Conservation (phyloP, 2,329 filamentous ascomycete genomes). For the Arthrobotrys conoides region DNA sequence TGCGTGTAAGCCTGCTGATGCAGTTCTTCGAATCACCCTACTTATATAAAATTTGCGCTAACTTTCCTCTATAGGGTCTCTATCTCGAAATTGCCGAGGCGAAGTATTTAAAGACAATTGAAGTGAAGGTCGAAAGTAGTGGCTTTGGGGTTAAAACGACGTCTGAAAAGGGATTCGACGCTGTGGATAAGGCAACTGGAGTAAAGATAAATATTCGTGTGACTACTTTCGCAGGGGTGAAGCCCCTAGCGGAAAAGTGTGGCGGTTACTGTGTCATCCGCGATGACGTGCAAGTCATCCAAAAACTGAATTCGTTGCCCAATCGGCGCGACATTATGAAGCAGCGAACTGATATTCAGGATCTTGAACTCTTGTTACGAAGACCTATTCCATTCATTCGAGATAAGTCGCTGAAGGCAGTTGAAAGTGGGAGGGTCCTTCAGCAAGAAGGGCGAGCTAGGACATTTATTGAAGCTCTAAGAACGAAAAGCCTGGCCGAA, state of each 20-base stretch:
- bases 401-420: not conserved
- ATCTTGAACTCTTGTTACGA: not conserved
- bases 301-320: slow-evolving; percentile 2
- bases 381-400: not conserved
- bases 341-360: not conserved
- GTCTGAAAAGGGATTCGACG: not conserved
- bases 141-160: not conserved
- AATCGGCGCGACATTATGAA: not conserved
- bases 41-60: too few species aligned
- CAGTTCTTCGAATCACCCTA: too few species aligned
- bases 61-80: not conserved
- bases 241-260: not conserved
- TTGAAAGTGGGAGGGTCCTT: not conserved
- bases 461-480: not conserved
- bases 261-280: not conserved
- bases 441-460: not conserved
- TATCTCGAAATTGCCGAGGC: not conserved
- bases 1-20: too few species aligned
- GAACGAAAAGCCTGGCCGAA: not conserved
- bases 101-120: not conserved
- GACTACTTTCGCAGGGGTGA: not conserved
- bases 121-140: not conserved
- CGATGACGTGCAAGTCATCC: not conserved
- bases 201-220: not conserved
- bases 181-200: not conserved